Evolutionary conservation across 140 eudicot species (phyloP), one percentile per base, ranked within the genome.

Genomic region (Flaveria floridana): DNA sequence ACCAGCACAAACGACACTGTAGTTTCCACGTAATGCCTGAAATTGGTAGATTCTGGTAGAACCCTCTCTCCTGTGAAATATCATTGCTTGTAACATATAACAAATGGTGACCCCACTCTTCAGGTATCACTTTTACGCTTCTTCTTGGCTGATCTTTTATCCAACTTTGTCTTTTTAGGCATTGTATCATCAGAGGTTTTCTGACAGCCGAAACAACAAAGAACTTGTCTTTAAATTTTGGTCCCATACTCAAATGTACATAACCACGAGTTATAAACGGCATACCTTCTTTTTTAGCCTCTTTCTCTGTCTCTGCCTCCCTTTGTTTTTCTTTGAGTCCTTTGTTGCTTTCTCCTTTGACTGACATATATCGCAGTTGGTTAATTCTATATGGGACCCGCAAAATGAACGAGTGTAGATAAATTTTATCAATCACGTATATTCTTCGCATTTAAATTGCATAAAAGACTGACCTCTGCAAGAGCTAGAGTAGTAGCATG

Each of bases 221-320:
- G 25, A 23, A 68, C 13, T 55, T 56, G 8, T 16, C 25, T 61
- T 28, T 14, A 62, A n/a, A 9, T n/a, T 6, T 59, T 3, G 15
- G 53, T n/a, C 69, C 63, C 26, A 19, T 12, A 23, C 20, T 50
- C 47, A 15, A 51, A 50, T 42, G 56, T 46, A 67, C 20, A 67
- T 10, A 12, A 42, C 37, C 13, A 18, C 0, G 30, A 21, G 50
- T 25, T 14, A 18, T 7, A 57, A 21, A 64, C 47, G 14, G 7
- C 26, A 19, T 63, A 89, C 96, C 92, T 89, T 82, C 78, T 87
- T 82, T 76, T 87, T 83, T 37, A 69, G 47, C 71, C 84, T 83
- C 65, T 78, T 78, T 79, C 91, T 85, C 72, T 82, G 86, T 79
- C 91, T 85, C 74, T 82, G 86, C 23, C 86, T 81, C 63, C 92